Base-by-base conservation (phyloP, 208 protist species). In the Acanthamoeba culbertsoni region DNA sequence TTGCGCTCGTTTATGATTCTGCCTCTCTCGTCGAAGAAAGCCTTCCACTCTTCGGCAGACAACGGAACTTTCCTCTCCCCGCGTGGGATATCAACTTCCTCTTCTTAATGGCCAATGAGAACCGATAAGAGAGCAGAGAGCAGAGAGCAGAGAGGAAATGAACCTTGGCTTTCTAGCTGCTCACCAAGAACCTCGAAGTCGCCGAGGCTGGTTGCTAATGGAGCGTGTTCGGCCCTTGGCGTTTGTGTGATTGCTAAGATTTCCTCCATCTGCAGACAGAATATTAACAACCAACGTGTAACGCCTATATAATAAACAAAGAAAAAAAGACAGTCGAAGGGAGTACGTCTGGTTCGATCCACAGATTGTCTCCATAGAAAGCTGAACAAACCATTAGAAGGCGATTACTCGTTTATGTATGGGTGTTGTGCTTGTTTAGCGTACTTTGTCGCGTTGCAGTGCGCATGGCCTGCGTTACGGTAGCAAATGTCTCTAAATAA, bases 181-280 rank as follows among this genome's bases (percentile, higher is more conserved):
- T 42, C 33, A 40, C 68, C 77, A 7, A 88, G 48, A 20, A 88
- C 77, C 43, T 88, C 77, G 62, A 88, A 88, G 77, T 88, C 77
- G 23, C 77, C 77, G 16, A 88, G 33, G 20, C 48, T 63, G 10
- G 77, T 88, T 14, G 48, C 77, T n/a, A 88, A 28, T n/a, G 51
- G 77, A 14, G 31, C 14, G 59, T 68, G 59, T 12, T 68, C n/a
- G 6, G 20, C 6, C 40, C 37, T 26, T 26, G 10, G 71, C 71
- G 42, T 33, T 10, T 48, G 71, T 62, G 37, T n/a, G 35, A 33
- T 40, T 6, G 68, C 23, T 16, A 79, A 31, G 37, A 79, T 79
- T 23, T 79, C 68, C 37, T 79, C 68, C 68, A 79, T 31, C 68
- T 79, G 68, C 4, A 14, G 68, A 8, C 8, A 18, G 12, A 40